phyloP scores from a whole-genome alignment of 208 protist genomes.

The Leishmania martiniquensis region DNA sequence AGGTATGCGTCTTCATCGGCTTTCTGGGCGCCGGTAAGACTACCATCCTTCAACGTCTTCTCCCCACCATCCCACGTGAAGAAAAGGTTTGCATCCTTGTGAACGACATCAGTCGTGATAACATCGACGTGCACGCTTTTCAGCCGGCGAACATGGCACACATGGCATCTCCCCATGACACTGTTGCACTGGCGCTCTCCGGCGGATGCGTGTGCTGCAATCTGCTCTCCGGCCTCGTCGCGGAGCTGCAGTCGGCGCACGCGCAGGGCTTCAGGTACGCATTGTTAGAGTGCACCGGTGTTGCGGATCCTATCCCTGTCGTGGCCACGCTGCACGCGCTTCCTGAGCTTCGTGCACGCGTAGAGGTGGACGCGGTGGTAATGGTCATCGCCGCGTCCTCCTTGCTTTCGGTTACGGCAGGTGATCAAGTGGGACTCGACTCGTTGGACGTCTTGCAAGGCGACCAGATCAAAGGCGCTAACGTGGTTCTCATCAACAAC shows the following conservation, averaged over 20 bases:
- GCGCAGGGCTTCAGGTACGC: conserved; percentile 25
- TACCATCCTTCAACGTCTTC: conserved; percentile 1
- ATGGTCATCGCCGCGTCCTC: conserved; percentile 34
- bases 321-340: conserved; percentile 34
- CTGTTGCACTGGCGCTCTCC: conserved; percentile 23
- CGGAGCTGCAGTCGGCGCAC: conserved; percentile 27
- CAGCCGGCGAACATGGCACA: not conserved
- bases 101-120: conserved; percentile 13
- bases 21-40: conserved; percentile 7
- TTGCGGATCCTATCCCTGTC: conserved; percentile 43
- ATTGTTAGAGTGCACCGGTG: conserved; percentile 55
- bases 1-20: not conserved
- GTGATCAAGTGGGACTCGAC: conserved; percentile 9
- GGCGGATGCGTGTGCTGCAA: conserved; percentile 63
- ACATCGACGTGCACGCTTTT: conserved; percentile 9
- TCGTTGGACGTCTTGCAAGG: conserved; percentile 10
- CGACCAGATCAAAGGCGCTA: conserved; percentile 31
- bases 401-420: conserved; percentile 8
- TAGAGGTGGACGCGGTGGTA: conserved; percentile 45
- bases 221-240: conserved; percentile 37
- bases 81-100: conserved; percentile 4
- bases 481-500: conserved; percentile 48
- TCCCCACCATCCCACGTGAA: not conserved
- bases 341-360: conserved; percentile 28
- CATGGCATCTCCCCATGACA: not conserved